A percentile compares a stretch with the other conserved stretches of the same genome.
These are phyloP conservation scores for Adansonia grandidieri DNA, from an alignment of 441 rosid genomes.

Conservation along the genomic window DNA sequence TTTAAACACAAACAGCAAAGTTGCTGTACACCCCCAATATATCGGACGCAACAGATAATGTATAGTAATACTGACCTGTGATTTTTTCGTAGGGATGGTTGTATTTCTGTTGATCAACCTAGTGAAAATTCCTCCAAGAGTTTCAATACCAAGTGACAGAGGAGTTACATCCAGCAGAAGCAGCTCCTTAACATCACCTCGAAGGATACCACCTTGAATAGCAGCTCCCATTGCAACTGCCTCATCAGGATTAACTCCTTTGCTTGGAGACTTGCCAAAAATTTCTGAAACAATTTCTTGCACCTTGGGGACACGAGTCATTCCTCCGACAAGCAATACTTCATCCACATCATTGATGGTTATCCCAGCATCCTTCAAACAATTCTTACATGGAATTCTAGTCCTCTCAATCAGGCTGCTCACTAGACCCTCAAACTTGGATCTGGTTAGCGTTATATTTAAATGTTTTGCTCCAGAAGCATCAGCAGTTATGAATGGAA, in stretches of 20 bases:
- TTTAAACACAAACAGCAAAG: background rate
- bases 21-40: background rate
- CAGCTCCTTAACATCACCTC: conserved; percentile 57
- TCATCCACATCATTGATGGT: conserved; percentile 52
- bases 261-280: conserved; percentile 59
- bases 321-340: conserved; percentile 52
- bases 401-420: conserved; percentile 57
- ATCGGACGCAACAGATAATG: background rate
- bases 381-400: conserved; percentile 52
- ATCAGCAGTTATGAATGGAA: conserved; percentile 69
- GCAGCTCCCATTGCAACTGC: conserved; percentile 57
- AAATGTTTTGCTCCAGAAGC: conserved; percentile 67
- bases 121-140: conserved; percentile 65
- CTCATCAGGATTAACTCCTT: conserved; percentile 53
- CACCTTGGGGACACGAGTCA: conserved; percentile 53
- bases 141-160: conserved; percentile 64
- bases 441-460: conserved; percentile 61
- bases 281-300: conserved; percentile 51
- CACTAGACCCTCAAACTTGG: conserved; percentile 60
- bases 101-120: conserved; percentile 57
- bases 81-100: conserved; percentile 66
- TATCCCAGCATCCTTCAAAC: conserved; percentile 62
- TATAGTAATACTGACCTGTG: conserved; percentile 44
- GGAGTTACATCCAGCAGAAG: conserved; percentile 64
- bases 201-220: conserved; percentile 49